Evolutionary conservation across 805 yeast species (phyloP), one percentile per base, ranked within the genome.

Genomic region (Yarrowia sp.): DNA sequence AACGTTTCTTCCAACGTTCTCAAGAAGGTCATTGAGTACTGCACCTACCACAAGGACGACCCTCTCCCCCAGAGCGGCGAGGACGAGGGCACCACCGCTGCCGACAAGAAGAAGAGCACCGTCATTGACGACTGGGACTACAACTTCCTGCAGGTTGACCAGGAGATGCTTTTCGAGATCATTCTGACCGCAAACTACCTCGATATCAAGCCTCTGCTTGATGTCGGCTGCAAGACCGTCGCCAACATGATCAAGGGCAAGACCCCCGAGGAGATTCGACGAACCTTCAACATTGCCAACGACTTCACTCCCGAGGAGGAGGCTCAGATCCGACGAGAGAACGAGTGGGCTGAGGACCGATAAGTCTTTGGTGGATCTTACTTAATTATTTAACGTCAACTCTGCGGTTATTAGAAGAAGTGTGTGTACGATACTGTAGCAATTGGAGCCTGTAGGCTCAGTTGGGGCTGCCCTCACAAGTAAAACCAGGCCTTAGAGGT

Each of bases 41-140:
- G 97, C 72, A 96, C 90, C 73, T 95, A 93, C 75, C 97, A 93
- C 80, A 89, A 87, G 75, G 74, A 77, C 64, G 92, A 90, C 74
- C 83, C 89, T 9, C 80, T 80, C 17, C 72, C 74, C 53, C 89
- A 90, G 17, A 91, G 86, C 68, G 92, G 87, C 64, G 90, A 85
- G 66, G 97, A 90, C 68, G 65, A 61, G 47, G 51, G 51, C 33
- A 47, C 57, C 31, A n/a, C 36, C 15, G 92, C 88, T 64, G 96
- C 90, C 70, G 75, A 76, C 61, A 72, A 74, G 39, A 67, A 72
- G 68, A 86, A 89, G 74, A 90, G 89, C 74, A 83, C 93, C n/a
- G 91, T 92, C 1, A 91, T 93, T 61, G 93, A 89, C 67, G 92
- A 92, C 53, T 93, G 98, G 98, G 98, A 93, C 77, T 89, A 90